Base-by-base conservation (phyloP, 345 rosid genomes). In the Melaleuca quinquenervia region DNA sequence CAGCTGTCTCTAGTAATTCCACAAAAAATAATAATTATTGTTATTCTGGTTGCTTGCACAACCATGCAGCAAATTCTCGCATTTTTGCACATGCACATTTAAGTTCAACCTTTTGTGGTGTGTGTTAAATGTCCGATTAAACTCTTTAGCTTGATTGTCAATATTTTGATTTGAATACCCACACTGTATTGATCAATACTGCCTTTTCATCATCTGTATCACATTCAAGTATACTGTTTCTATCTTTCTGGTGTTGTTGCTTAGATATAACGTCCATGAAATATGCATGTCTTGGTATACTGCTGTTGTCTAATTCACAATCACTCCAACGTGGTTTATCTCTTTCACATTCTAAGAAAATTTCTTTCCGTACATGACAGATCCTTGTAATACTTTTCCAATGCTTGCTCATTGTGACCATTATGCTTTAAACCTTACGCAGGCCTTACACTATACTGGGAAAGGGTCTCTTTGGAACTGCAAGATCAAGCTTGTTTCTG, bases 401-500 rank as follows among this genome's bases (percentile, higher is more conserved):
- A 36, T 36, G 48, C 80, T 36, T 70, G 80, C 80, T 8, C 12
- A 18, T 18, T 10, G 80, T 70, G 82, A 85, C 85, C 82, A 49
- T 76, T 16, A 44, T 85, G 70, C 50, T 83, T 86, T 86, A 58
- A 52, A 78, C 74, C 86, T 86, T 75, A 52, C 89, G 84, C 93
- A 97, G 99, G 92, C 98, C 96, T 45, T 88, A 74, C 88, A 86
- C 91, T 13, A 94, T 97, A 88, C 88, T 96, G 84, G 94, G 94
- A 76, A 96, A 96, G 89, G 92, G 98, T 87, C 95, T 97, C 88
- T 87, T 95, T 76, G 98, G 98, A 74, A 97, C 96, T 50, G 94
- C 95, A 52, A 94, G 98, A 92, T 97, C 99, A 88, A 97, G 98
- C 93, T 93, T 95, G 88, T 97, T 97, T 92, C 94, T 97, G 52